Base-by-base conservation (phyloP, 139 green algal species). In the Coelastrella sp. region DNA sequence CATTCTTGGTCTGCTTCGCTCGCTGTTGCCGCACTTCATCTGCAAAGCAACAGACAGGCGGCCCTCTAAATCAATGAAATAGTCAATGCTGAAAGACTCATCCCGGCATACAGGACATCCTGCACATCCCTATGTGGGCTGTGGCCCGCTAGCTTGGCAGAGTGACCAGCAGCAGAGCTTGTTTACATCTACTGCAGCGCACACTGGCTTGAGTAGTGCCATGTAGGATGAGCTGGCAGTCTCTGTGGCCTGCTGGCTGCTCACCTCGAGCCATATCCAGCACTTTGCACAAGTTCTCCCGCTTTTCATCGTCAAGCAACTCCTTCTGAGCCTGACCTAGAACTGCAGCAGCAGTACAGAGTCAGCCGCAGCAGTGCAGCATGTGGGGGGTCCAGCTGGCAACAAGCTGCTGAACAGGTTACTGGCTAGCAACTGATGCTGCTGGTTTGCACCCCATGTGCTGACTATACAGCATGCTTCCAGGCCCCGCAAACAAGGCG, bases 1-100 rank as follows among this genome's bases (percentile, higher is more conserved):
- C 97, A 82, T 98, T 92, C 91, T 99, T 99, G 49, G 95, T 96
- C 65, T 94, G 93, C 91, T 98, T 98, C 35, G 92, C 94, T 49
- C 97, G 95, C 79, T 97, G 95, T 88, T 96, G 95, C 12, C 94
- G 90, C 58, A 99, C 90, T 60, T 97, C 92, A 27, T 98, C 97
- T 98, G 93, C 84, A 89, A 14, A 61, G 19, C 12, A 15, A 63
- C 61, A 87, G 9, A 63, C 70, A 25, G 11, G 63, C 63, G 63
- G 14, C 63, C 11, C 63, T 70, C 14, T 70, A 12, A 4, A 1
- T 20, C 63, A 70, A 20, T 12, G 0, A 3, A 70, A 70, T 5
- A 15, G 14, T 5, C 63, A 15, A 70, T 70, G 63, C 63, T 70
- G 63, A 12, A 1, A 70, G 63, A 20, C 4, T 5, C 63, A 12